Evolutionary conservation across 2,329 filamentous ascomycete species (phyloP).

Genomic region (Rasamsonia emersonii): DNA sequence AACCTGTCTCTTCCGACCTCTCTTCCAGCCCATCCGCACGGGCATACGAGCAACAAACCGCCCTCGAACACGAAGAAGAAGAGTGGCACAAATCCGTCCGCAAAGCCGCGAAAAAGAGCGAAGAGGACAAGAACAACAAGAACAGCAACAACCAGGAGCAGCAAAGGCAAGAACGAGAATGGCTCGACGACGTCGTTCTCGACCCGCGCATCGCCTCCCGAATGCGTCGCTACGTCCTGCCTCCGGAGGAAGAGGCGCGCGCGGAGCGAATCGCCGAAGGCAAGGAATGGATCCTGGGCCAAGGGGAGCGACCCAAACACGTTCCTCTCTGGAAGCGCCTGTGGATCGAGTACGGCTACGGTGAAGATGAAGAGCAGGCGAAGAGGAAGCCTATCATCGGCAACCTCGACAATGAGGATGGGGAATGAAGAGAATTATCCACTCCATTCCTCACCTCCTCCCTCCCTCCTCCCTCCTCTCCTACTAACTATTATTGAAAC

Average conservation of each 20-base stretch:
- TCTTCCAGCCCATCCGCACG: constrained; percentile 24
- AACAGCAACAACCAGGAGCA: neutral
- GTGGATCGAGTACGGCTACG: constrained; percentile 34
- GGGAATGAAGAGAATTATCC: constrained; percentile 11
- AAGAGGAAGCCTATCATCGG: constrained; percentile 32
- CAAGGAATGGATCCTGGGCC: constrained; percentile 61
- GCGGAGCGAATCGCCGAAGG: constrained; percentile 55
- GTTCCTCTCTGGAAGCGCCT: constrained; percentile 30
- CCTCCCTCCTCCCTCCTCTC: constrained; percentile 5
- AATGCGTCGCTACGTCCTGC: constrained; percentile 72
- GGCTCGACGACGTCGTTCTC: constrained; percentile 64
- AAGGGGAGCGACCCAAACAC: constrained; percentile 32
- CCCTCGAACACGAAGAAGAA: constrained; percentile 62
- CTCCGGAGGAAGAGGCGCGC: constrained; percentile 59
- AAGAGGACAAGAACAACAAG: constrained; percentile 27
- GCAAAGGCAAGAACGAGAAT: constrained; percentile 54
- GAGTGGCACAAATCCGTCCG: constrained; percentile 79
- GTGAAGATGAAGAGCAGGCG: constrained; percentile 30
- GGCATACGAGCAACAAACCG: constrained; percentile 55
- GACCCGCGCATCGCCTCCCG: constrained; percentile 66
- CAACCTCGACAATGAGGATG: constrained; percentile 29
- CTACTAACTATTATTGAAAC: constrained; percentile 6
- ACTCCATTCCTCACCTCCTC: constrained; percentile 1
- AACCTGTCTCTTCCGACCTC: constrained; percentile 25
- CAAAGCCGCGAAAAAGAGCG: constrained; percentile 32